Evolutionary conservation across 1,139 yeast species (phyloP).

Genomic region (Geotrichum macrosporum): DNA sequence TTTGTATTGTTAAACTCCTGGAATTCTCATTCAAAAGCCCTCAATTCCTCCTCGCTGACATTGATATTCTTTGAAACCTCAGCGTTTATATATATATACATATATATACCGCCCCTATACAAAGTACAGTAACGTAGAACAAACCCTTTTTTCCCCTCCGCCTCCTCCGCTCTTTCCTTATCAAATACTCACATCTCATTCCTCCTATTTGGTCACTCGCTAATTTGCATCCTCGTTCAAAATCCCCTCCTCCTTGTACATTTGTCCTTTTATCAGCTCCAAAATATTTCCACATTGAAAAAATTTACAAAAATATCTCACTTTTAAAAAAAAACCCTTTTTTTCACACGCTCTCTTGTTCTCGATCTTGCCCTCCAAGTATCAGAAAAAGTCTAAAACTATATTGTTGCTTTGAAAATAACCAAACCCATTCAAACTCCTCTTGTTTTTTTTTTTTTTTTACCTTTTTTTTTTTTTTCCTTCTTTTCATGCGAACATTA

Average conservation of each 20-base stretch:
- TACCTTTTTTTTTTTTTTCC: not conserved
- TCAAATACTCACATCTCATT: not conserved
- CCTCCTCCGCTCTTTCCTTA: not conserved
- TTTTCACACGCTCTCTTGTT: constrained; percentile 1
- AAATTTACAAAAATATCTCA: not conserved
- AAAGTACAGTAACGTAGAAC: not conserved
- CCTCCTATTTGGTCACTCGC: not conserved
- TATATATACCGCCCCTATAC: not conserved
- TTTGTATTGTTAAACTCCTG: too few species aligned
- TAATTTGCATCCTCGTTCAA: not conserved
- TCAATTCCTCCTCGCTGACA: too few species aligned
- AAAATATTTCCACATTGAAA: not conserved
- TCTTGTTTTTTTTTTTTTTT: not conserved
- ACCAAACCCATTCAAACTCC: not conserved
- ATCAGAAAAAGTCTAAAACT: not conserved
- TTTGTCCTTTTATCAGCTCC: not conserved
- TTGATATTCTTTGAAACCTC: too few species aligned
- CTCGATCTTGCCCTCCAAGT: not conserved
- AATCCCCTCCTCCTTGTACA: not conserved
- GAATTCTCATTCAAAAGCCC: not conserved
- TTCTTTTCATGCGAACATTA: not conserved
- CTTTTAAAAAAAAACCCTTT: too few species aligned
- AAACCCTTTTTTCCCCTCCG: too few species aligned
- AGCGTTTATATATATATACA: too few species aligned
- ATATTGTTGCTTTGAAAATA: not conserved